Conservation (phyloP, 73 alveolate species). For the Paramecium octaurelia region DNA sequence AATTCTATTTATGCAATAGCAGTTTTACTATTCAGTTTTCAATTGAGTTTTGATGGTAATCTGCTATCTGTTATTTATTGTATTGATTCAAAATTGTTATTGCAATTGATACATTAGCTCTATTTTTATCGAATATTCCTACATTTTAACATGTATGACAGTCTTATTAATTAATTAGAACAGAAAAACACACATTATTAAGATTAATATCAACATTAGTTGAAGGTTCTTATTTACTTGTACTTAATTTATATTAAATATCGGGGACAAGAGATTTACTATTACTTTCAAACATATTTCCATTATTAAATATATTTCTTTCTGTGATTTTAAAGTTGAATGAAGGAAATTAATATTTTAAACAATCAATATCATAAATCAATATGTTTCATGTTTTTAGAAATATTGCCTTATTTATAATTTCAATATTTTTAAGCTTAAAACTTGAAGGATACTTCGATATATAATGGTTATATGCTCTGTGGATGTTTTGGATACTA, state of each 20-base stretch:
- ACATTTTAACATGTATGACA: neutral
- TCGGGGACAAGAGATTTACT: neutral
- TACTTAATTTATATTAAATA: neutral
- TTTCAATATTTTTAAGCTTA: neutral
- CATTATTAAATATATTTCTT: neutral
- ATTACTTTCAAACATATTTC: neutral
- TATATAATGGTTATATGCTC: neutral
- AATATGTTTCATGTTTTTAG: neutral
- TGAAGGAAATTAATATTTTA: neutral
- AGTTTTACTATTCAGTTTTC: neutral
- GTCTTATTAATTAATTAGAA: neutral
- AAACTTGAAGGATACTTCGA: neutral
- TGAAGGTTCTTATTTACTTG: neutral
- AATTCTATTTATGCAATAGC: neutral
- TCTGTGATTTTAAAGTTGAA: neutral
- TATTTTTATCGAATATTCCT: neutral
- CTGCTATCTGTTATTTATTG: neutral
- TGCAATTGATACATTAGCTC: neutral
- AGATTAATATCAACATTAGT: neutral
- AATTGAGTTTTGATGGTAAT: neutral
- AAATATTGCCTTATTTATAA: neutral
- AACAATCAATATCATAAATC: neutral
- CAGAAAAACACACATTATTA: neutral
- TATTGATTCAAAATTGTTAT: neutral
- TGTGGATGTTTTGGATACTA: constrained; percentile 4